These are phyloP conservation scores for Cyclospora cayetanensis DNA, from an alignment of 169 alveolate genomes.

Conservation along the genomic window DNA sequence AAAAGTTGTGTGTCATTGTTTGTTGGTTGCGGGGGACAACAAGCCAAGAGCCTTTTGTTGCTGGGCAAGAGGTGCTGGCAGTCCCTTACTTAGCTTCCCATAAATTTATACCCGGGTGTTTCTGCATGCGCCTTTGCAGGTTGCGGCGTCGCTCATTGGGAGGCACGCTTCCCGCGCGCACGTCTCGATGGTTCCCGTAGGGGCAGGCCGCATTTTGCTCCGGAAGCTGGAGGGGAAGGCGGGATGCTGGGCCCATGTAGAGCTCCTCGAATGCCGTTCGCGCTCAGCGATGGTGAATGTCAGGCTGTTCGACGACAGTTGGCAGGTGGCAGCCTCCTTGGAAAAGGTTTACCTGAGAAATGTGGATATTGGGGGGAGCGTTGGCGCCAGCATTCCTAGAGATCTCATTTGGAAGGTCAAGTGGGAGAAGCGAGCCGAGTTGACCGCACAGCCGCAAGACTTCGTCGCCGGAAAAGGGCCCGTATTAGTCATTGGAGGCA, in stretches of 20 bases:
- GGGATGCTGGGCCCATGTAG: constrained; percentile 72
- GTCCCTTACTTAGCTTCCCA: too few species aligned
- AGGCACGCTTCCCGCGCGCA: constrained; percentile 56
- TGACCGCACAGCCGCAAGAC: constrained; percentile 9
- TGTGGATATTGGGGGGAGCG: constrained; percentile 71
- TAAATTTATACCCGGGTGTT: too few species aligned
- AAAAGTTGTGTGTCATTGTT: background rate
- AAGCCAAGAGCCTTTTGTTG: too few species aligned
- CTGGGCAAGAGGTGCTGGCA: too few species aligned
- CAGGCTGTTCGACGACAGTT: constrained; percentile 48
- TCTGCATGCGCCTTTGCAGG: constrained; percentile 74
- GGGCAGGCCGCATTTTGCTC: constrained; percentile 72
- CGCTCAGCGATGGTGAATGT: constrained; percentile 65
- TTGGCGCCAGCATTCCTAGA: constrained; percentile 72
- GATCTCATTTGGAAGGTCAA: constrained; percentile 74
- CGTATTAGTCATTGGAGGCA: constrained; percentile 70
- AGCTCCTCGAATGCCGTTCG: constrained; percentile 33
- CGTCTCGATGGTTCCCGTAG: constrained; percentile 79
- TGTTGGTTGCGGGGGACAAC: too few species aligned
- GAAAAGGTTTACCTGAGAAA: constrained; percentile 59
- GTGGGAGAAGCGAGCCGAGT: constrained; percentile 64
- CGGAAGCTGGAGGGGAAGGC: constrained; percentile 45
- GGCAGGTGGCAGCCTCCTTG: constrained; percentile 61
- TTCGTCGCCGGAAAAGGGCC: constrained; percentile 39
- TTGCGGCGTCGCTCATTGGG: constrained; percentile 58